phyloP scores from a whole-genome alignment of 2,329 filamentous ascomycete species.

The Pezicula neosporulosa region DNA sequence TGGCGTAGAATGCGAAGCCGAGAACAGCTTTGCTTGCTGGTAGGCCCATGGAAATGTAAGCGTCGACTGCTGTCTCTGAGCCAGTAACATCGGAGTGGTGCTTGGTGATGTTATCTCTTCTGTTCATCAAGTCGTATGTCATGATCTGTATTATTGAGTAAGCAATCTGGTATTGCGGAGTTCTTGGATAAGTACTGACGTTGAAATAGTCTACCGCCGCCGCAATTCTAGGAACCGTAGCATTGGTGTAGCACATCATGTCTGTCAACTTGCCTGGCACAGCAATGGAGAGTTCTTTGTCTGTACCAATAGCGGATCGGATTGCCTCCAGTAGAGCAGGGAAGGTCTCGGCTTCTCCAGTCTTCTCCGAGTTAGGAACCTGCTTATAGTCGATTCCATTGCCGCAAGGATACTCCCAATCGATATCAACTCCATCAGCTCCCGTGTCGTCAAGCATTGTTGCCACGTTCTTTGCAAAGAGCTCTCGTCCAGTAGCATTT shows the following conservation, averaged over 20 bases:
- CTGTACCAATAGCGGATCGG: background rate
- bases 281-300: background rate
- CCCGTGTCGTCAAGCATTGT: background rate
- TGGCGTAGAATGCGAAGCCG: slow-evolving; percentile 61
- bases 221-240: background rate
- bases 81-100: slow-evolving; percentile 59
- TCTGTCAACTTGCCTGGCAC: background rate
- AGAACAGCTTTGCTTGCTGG: slow-evolving; percentile 50
- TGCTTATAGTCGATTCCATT: slow-evolving; percentile 2
- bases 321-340: background rate
- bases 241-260: slow-evolving; percentile 1
- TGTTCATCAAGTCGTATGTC: slow-evolving; percentile 67
- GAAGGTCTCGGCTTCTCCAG: background rate
- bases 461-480: background rate
- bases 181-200: background rate
- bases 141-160: slow-evolving; percentile 30
- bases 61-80: slow-evolving; percentile 50
- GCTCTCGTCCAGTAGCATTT: background rate
- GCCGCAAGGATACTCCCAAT: slow-evolving; percentile 1
- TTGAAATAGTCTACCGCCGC: background rate
- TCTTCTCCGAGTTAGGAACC: slow-evolving; percentile 1
- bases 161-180: background rate
- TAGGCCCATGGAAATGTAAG: slow-evolving; percentile 54
- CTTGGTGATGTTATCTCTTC: slow-evolving; percentile 56
- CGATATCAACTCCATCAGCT: background rate